Conservation (phyloP, 345 rosid species). For the Syzygium aqueum region DNA sequence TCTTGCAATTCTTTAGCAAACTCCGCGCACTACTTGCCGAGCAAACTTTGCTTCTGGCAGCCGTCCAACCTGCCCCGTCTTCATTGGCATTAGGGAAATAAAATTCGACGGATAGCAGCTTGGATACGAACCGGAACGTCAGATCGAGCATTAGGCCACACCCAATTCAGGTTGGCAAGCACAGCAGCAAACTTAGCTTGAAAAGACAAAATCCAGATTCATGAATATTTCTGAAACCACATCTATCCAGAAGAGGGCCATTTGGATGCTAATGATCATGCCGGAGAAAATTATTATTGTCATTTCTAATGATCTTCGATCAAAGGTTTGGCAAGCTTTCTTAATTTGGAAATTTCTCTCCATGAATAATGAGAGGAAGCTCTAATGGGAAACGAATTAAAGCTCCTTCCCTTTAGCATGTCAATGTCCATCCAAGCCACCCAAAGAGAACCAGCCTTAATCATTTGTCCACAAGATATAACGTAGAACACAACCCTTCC, state of each 20-base stretch:
- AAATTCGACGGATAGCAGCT: not conserved
- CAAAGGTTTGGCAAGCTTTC: not conserved
- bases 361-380: not conserved
- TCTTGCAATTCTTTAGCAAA: not conserved
- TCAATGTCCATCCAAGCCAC: not conserved
- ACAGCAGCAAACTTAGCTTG: not conserved
- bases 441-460: not conserved
- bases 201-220: not conserved
- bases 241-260: not conserved
- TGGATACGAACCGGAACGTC: not conserved
- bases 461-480: not conserved
- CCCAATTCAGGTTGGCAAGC: not conserved
- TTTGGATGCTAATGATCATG: not conserved
- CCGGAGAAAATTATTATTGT: not conserved
- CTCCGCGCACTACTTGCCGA: not conserved
- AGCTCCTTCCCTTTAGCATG: not conserved
- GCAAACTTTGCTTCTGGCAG: not conserved
- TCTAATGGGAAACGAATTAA: not conserved
- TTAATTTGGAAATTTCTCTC: not conserved
- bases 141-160: not conserved
- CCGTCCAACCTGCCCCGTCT: not conserved
- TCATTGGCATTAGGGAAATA: not conserved
- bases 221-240: not conserved
- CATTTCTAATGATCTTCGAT: not conserved
- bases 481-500: not conserved